Evolutionary conservation across 495 filamentous ascomycete genomes (phyloP).

Genomic region (Xylaria longipes): DNA sequence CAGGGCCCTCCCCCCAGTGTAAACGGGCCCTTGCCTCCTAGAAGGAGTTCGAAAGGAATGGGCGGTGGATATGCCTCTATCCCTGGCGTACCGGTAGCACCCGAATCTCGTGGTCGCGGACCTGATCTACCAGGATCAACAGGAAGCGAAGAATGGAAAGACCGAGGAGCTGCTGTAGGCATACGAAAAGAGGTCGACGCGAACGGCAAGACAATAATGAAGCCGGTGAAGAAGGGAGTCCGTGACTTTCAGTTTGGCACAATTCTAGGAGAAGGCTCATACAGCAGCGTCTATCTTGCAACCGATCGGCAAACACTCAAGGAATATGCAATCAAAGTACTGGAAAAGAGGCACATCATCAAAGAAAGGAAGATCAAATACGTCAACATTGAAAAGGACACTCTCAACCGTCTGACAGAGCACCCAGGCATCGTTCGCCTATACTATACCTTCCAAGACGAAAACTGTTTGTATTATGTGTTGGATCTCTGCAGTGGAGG

Average conservation of each 20-base stretch:
- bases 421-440: conserved; percentile 96
- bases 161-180: conserved; percentile 83
- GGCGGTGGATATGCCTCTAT: conserved; percentile 54
- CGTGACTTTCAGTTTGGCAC: conserved; percentile 95
- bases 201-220: conserved; percentile 79
- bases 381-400: conserved; percentile 99
- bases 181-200: conserved; percentile 80
- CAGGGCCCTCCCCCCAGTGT: conserved; percentile 52
- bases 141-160: conserved; percentile 94
- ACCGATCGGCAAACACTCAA: conserved; percentile 95
- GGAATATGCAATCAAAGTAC: conserved; percentile 97
- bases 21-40: conserved; percentile 66
- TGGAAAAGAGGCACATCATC: conserved; percentile 99
- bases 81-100: conserved; percentile 45
- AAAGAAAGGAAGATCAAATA: conserved; percentile 99
- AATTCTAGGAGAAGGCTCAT: conserved; percentile 94
- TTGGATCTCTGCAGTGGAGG: conserved; percentile 92
- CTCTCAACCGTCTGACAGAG: conserved; percentile 92
- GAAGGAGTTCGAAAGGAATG: conserved; percentile 71
- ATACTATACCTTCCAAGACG: conserved; percentile 99
- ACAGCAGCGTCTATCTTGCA: conserved; percentile 94
- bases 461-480: conserved; percentile 94
- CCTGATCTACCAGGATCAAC: conserved; percentile 68
- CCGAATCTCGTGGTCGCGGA: conserved; percentile 58
- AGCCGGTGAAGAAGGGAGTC: conserved; percentile 93